Evolutionary conservation across 148 eudicot species (phyloP), one percentile per base, ranked within the genome.

Genomic region (Agrostemma githago): DNA sequence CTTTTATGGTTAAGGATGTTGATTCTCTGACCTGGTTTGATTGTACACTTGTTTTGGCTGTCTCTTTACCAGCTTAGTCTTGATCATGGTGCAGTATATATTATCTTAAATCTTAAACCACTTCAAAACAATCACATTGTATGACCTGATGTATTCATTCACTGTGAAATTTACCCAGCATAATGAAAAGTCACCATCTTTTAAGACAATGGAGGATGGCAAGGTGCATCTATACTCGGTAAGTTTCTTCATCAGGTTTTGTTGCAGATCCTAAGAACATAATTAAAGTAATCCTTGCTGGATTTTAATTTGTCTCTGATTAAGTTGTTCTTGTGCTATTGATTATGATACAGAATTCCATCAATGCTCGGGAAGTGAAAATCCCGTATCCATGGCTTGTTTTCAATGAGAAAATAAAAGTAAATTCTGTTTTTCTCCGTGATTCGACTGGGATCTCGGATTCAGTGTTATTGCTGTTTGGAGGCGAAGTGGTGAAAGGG

Each of bases 131-230:
- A 26, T 40, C 5, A 62, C 38, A 57, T 64, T 76, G 1, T 57
- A 56, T 72, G 39, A 66, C 44, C 48, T 72, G 60, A 62, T 60
- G n/a, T 77, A 15, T 60, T 44, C 34, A 26, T 72, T 84, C 16
- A 73, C 48, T 66, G 60, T 19, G 70, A 74, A 74, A 46, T 66
- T 74, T 72, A 82, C 53, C 19, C 91, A 94, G 98, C 88, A 88
- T 75, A 94, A 87, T 78, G 98, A 91, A 57, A 94, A 88, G 88
- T 89, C 97, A 37, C 84, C 85, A 82, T 83, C 93, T 20, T 86
- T 94, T 76, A 94, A 91, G 82, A 91, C 98, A 71, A 94, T 94
- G 97, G 98, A 94, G 80, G 97, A 94, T 76, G 98, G 98, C 71
- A 81, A 81, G 71, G 97, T 94, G 83, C 93, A 83, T 72, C 81